Evolutionary conservation across 108 stramenopile species (phyloP).

Genomic region (Nitzschia putrida): DNA sequence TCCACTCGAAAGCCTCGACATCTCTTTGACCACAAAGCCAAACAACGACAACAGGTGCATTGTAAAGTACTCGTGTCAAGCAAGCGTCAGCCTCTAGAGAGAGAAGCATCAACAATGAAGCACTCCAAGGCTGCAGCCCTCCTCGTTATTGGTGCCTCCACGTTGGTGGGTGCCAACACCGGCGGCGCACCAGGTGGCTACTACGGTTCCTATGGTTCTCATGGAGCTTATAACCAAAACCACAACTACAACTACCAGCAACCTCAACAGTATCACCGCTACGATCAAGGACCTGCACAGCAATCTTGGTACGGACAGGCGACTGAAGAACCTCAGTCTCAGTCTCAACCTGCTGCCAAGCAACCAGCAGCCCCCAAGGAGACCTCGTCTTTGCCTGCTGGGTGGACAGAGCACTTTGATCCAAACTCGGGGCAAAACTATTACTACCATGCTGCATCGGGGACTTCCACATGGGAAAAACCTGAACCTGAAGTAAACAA

Average conservation of each 20-base stretch:
- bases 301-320: slow-evolving; percentile 21
- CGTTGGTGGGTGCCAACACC: too few relatives aligned
- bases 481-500: slow-evolving; percentile 37
- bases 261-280: slow-evolving; percentile 21
- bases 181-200: too few relatives aligned
- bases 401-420: slow-evolving; percentile 80
- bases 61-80: too few relatives aligned
- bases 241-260: slow-evolving; percentile 22
- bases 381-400: slow-evolving; percentile 39
- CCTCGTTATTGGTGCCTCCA: too few relatives aligned
- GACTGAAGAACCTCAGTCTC: neutral
- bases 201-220: too few relatives aligned
- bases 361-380: slow-evolving; percentile 4
- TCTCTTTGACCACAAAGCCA: too few relatives aligned
- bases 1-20: too few relatives aligned
- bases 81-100: too few relatives aligned
- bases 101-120: too few relatives aligned
- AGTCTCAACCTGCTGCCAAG: neutral
- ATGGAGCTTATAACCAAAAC: slow-evolving; percentile 1
- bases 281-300: slow-evolving; percentile 22
- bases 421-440: slow-evolving; percentile 69
- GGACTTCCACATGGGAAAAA: slow-evolving; percentile 84
- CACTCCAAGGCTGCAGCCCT: too few relatives aligned
- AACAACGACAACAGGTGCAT: too few relatives aligned
- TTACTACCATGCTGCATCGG: slow-evolving; percentile 74